Conservation (phyloP, 2,329 filamentous ascomycete species). For the Trematosphaeria pertusa region DNA sequence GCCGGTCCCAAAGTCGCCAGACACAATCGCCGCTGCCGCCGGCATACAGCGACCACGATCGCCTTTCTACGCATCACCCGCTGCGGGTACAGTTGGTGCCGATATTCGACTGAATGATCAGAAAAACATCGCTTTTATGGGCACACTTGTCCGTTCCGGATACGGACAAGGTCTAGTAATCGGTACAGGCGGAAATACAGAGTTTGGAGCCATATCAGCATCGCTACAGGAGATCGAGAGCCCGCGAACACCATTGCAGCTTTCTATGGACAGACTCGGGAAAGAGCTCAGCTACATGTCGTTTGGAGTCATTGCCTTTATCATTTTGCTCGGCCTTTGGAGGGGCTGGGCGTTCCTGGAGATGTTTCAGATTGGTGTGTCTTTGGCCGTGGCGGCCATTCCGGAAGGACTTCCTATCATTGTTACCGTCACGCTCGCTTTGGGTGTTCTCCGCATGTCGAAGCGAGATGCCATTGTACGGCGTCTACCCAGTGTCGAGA, state of each 20-base stretch:
- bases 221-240: conserved; percentile 95
- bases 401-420: conserved; percentile 97
- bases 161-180: conserved; percentile 98
- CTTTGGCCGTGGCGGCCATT: conserved; percentile 93
- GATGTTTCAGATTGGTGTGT: conserved; percentile 97
- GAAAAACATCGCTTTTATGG: conserved; percentile 98
- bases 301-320: conserved; percentile 91
- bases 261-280: conserved; percentile 97
- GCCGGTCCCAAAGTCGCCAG: conserved; percentile 79
- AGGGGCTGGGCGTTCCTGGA: conserved; percentile 90
- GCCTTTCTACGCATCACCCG: conserved; percentile 66
- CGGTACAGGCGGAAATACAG: conserved; percentile 89
- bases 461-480: conserved; percentile 94
- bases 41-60: conserved; percentile 56
- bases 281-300: conserved; percentile 97
- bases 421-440: conserved; percentile 92
- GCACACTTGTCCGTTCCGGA: conserved; percentile 91
- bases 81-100: conserved; percentile 65
- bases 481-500: conserved; percentile 95
- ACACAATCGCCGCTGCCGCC: conserved; percentile 59
- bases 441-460: conserved; percentile 96
- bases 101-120: conserved; percentile 75
- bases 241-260: conserved; percentile 88
- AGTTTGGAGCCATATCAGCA: conserved; percentile 95
- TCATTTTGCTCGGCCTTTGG: conserved; percentile 87